Evolutionary conservation across 176 grass and related monocot species (phyloP), one percentile per base, ranked within the genome.

Genomic region (Raddia guianensis): DNA sequence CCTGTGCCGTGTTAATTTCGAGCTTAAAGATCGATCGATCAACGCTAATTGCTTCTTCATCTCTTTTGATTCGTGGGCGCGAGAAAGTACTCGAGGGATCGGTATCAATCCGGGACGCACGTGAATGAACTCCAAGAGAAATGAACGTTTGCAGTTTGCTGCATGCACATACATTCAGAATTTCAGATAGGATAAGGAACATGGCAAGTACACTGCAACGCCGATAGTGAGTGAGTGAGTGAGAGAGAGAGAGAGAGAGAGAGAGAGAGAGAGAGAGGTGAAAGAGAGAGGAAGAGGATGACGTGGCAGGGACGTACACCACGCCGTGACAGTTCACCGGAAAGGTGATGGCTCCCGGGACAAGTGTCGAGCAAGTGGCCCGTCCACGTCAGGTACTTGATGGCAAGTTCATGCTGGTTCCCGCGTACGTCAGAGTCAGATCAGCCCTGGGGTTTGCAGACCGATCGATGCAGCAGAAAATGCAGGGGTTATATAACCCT

Each of bases 341-440:
- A 86, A 81, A 80, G 32, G 32, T 21, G 32, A 15, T 21, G 13
- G 70, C 70, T 49, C n/a, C 69, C 33, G 37, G 75, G 80, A 80
- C 84, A 81, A 60, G 77, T 86, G 84, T 86, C 70, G 60, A 59
- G 2, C 50, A 12, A 73, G 51, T 51, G 49, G 67, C 77, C 18
- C 16, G 20, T 40, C 74, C 27, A 27, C 12, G 32, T 32, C 77
- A 86, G 51, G 68, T 85, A 85, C 83, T 57, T 5, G 3, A 40
- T 1, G 37, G 37, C 37, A 40, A 40, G 37, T 40, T 68, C 43
- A 13, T 70, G 45, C 65, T 70, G 73, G 60, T 76, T 34, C 63
- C 45, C 18, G 50, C 15, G 72, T 83, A 75, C 61, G 62, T 76
- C 72, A 76, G 37, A 40, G 27, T 37, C 81, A 48, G 70, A 47